These are phyloP conservation scores for Nitzschia sp. DNA, from an alignment of 108 stramenopile genomes.

Conservation along the genomic window DNA sequence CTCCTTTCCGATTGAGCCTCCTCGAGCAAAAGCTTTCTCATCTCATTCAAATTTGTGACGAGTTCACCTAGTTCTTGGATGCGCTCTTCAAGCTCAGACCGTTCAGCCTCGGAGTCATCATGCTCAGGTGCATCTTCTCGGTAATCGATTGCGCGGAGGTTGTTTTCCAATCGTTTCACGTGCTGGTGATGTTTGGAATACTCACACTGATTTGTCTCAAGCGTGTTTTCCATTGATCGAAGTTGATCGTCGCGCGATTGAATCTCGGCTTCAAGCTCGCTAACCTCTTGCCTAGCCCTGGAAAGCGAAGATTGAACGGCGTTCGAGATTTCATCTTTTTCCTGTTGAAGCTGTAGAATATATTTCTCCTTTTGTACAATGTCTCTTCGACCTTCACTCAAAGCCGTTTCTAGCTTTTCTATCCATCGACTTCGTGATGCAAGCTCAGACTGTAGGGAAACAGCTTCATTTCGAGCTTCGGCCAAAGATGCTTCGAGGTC, in stretches of 20 bases:
- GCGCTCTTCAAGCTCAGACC: too few species aligned
- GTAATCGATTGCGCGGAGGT: too few species aligned
- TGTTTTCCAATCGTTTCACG: too few species aligned
- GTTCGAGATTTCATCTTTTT: constrained; percentile 1
- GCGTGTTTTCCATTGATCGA: constrained; percentile 2
- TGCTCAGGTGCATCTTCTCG: too few species aligned
- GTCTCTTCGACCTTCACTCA: constrained; percentile 6
- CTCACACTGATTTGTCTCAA: too few species aligned
- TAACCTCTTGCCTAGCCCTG: constrained; percentile 13
- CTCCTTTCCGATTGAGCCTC: too few species aligned
- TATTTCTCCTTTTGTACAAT: constrained; percentile 14
- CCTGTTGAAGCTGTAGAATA: not conserved
- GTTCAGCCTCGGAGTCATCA: too few species aligned
- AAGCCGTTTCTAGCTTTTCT: constrained; percentile 19
- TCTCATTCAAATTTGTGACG: too few species aligned
- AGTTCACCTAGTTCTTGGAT: too few species aligned
- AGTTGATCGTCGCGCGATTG: constrained; percentile 13
- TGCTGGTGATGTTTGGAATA: too few species aligned
- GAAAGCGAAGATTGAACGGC: constrained; percentile 6
- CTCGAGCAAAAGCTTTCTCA: too few species aligned
- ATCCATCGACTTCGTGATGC: constrained; percentile 9
- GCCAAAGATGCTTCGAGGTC: constrained; percentile 13
- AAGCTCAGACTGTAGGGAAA: constrained; percentile 7
- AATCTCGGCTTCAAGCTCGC: constrained; percentile 18
- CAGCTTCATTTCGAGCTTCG: not conserved